phyloP scores from a whole-genome alignment of 2,329 filamentous ascomycete species.

The Botrytis byssoidea region DNA sequence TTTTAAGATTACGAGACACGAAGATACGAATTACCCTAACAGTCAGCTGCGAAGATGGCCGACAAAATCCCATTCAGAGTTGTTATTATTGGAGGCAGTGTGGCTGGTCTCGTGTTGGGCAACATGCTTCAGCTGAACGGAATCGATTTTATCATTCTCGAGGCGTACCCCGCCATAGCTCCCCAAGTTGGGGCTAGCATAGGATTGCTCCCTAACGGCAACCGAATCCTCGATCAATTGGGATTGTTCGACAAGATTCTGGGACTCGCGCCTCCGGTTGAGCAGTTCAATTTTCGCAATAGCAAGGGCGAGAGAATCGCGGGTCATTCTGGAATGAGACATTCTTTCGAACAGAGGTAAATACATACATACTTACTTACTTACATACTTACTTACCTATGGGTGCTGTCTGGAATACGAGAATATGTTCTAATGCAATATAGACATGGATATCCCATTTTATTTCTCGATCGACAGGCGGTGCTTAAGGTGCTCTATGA shows the following conservation, averaged over 20 bases:
- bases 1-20: neutral
- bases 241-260: constrained; percentile 38
- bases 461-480: constrained; percentile 40
- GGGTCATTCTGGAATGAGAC: constrained; percentile 6
- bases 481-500: constrained; percentile 41
- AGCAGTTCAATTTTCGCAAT: constrained; percentile 7
- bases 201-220: constrained; percentile 45
- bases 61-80: constrained; percentile 33
- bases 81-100: constrained; percentile 49
- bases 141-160: constrained; percentile 52
- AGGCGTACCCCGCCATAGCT: constrained; percentile 44
- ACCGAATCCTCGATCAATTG: constrained; percentile 51
- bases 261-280: constrained; percentile 13
- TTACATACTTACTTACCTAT: too few relatives aligned
- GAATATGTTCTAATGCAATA: neutral
- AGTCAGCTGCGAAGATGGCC: neutral
- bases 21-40: neutral
- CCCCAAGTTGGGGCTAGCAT: constrained; percentile 51
- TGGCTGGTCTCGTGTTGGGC: constrained; percentile 49
- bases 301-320: neutral
- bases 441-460: constrained; percentile 24
- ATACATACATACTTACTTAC: neutral
- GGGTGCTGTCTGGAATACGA: neutral
- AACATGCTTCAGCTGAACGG: constrained; percentile 45
- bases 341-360: constrained; percentile 10